A percentile compares a stretch with the other conserved stretches of the same genome.
phyloP scores from a whole-genome alignment of 805 yeast genomes.

The Wickerhamomyces chaumierensis region DNA sequence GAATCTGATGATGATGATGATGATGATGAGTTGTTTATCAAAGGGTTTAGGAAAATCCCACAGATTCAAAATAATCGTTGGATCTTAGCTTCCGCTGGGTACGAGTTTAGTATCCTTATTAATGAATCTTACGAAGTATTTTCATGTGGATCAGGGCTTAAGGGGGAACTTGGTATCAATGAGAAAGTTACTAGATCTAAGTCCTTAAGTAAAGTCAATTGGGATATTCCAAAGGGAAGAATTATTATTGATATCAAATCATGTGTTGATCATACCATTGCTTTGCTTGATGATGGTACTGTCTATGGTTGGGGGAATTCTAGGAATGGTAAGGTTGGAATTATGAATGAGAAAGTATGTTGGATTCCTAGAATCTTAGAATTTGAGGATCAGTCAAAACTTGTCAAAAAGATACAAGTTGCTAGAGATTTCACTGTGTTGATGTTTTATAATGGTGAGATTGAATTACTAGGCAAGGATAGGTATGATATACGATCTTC shows the following conservation, averaged over 20 bases:
- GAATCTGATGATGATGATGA: not conserved
- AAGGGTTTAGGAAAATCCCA: constrained; percentile 13
- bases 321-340: constrained; percentile 44
- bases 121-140: constrained; percentile 28
- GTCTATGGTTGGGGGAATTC: constrained; percentile 62
- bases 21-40: not conserved
- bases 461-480: constrained; percentile 26
- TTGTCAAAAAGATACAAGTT: constrained; percentile 15
- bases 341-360: constrained; percentile 6
- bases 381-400: not conserved
- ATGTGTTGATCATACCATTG: constrained; percentile 36
- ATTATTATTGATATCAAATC: constrained; percentile 16
- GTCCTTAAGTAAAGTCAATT: constrained; percentile 3
- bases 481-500: constrained; percentile 11
- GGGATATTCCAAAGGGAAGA: constrained; percentile 5
- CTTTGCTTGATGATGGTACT: constrained; percentile 27
- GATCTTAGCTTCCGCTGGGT: constrained; percentile 56
- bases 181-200: constrained; percentile 3
- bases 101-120: constrained; percentile 61
- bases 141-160: constrained; percentile 50
- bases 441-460: constrained; percentile 10
- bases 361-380: constrained; percentile 7
- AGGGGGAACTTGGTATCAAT: constrained; percentile 67
- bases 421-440: constrained; percentile 52
- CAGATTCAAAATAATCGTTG: constrained; percentile 20